Evolutionary conservation across 1,139 yeast species (phyloP).

Genomic region (Saccharomyces pastorianus): DNA sequence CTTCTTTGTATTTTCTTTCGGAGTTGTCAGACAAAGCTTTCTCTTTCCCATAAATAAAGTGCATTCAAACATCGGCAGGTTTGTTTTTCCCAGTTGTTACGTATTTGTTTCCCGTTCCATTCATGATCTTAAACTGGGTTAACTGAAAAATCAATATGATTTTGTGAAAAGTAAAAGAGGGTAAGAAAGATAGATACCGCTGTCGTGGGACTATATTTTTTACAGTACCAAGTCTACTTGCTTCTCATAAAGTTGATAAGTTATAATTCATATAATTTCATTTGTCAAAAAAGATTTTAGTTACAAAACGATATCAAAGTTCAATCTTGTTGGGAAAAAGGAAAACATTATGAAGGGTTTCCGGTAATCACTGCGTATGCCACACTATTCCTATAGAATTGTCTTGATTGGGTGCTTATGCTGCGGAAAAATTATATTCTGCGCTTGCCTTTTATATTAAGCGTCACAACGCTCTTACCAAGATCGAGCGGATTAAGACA

Average conservation of each 20-base stretch:
- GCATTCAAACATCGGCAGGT: neutral
- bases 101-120: neutral
- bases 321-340: neutral
- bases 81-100: no score
- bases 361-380: neutral
- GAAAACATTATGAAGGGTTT: neutral
- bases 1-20: neutral
- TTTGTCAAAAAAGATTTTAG: no score
- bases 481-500: neutral
- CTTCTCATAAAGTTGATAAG: neutral
- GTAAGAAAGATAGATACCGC: neutral
- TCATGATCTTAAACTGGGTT: neutral
- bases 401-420: no score
- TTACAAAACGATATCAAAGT: neutral
- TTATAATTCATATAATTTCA: neutral
- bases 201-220: neutral
- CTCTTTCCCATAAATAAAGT: neutral
- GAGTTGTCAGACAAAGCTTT: neutral
- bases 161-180: neutral
- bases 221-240: neutral
- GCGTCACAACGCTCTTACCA: neutral
- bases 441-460: no score
- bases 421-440: no score
- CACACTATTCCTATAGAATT: no score
- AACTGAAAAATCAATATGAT: neutral